A percentile compares a stretch with the other conserved stretches of the same genome.
Evolutionary conservation across 495 filamentous ascomycete genomes (phyloP).

Genomic region (Penicillium parvum): DNA sequence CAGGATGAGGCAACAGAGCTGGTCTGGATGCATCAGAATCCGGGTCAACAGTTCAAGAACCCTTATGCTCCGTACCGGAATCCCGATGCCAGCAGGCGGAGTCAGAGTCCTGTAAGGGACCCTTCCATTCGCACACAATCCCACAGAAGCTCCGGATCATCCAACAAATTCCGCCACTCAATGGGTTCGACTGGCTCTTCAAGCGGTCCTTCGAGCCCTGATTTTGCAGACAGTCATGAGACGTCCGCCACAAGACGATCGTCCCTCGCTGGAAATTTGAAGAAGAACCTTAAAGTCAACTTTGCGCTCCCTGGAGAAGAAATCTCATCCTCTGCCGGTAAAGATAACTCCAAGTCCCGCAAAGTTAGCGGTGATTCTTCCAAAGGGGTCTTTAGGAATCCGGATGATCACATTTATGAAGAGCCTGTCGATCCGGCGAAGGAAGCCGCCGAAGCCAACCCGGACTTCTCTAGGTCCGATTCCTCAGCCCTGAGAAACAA

Average conservation of each 20-base stretch:
- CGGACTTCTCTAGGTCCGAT: constrained; percentile 32
- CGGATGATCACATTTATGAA: constrained; percentile 85
- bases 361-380: constrained; percentile 38
- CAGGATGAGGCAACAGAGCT: constrained; percentile 83
- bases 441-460: constrained; percentile 28
- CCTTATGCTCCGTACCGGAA: constrained; percentile 57
- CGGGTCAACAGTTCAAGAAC: constrained; percentile 49
- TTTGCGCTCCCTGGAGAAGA: constrained; percentile 37
- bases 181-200: constrained; percentile 22
- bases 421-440: constrained; percentile 55
- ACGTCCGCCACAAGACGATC: constrained; percentile 13
- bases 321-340: constrained; percentile 2
- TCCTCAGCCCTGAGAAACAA: constrained; percentile 51
- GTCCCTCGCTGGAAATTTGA: constrained; percentile 19
- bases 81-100: constrained; percentile 35
- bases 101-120: constrained; percentile 48
- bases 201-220: constrained; percentile 22
- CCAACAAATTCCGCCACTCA: constrained; percentile 18
- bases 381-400: constrained; percentile 47
- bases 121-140: constrained; percentile 45
- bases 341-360: constrained; percentile 25
- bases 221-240: constrained; percentile 5
- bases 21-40: constrained; percentile 78
- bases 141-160: constrained; percentile 27
- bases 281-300: constrained; percentile 41